These are phyloP conservation scores for Sutorius australiensis DNA, from an alignment of 768 basidiomycete genomes.

Conservation along the genomic window DNA sequence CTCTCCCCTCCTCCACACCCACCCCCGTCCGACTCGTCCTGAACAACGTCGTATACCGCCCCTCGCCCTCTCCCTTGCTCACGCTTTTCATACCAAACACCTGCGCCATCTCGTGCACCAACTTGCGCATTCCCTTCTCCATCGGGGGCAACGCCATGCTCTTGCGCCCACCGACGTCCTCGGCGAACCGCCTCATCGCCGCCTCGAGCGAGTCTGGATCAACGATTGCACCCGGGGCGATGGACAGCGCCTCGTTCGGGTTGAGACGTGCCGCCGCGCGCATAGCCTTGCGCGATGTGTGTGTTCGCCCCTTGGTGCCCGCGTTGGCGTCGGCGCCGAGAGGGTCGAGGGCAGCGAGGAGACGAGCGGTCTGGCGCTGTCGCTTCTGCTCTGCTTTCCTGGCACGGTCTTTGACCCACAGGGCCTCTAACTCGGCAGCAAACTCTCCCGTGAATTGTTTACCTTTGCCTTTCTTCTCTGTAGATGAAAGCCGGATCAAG, in stretches of 20 bases:
- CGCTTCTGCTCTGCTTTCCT: constrained; percentile 79
- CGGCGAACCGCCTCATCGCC: constrained; percentile 69
- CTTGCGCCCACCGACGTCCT: constrained; percentile 44
- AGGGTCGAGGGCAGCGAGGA: constrained; percentile 60
- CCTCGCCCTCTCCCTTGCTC: constrained; percentile 67
- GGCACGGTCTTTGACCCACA: constrained; percentile 78
- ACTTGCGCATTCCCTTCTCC: constrained; percentile 64
- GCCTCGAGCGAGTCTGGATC: constrained; percentile 65
- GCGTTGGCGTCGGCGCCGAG: constrained; percentile 26
- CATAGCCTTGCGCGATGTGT: constrained; percentile 57
- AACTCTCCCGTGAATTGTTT: constrained; percentile 27
- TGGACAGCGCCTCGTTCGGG: constrained; percentile 30
- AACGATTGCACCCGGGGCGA: constrained; percentile 46
- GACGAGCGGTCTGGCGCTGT: constrained; percentile 52
- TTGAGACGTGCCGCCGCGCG: constrained; percentile 51
- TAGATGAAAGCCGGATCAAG: neutral
- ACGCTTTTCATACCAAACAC: constrained; percentile 75
- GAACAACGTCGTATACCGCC: constrained; percentile 71
- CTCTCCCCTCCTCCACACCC: constrained; percentile 60
- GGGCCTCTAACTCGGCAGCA: constrained; percentile 54
- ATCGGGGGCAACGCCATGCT: constrained; percentile 77
- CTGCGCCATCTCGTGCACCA: constrained; percentile 74
- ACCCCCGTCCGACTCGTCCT: constrained; percentile 64
- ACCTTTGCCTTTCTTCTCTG: constrained; percentile 30
- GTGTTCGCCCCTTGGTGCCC: neutral